Evolutionary conservation across 2,329 filamentous ascomycete species (phyloP).

Genomic region (Penicillium rolfsii): DNA sequence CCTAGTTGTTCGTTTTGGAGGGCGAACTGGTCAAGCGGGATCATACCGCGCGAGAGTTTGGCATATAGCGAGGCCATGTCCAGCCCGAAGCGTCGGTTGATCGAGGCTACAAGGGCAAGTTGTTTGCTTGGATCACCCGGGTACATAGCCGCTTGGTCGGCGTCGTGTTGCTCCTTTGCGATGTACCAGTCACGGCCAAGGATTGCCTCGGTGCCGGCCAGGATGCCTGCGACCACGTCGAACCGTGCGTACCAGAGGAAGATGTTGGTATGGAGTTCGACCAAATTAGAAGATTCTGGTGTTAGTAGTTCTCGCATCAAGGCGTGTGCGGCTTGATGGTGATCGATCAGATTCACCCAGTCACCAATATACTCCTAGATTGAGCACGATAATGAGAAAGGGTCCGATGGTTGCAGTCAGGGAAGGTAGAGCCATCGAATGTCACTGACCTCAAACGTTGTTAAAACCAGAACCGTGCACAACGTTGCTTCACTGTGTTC

Average conservation of each 20-base stretch:
- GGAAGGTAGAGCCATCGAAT: not conserved
- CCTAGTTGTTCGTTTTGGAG: conserved; percentile 62
- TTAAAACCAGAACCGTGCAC: conserved; percentile 85
- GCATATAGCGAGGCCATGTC: conserved; percentile 81
- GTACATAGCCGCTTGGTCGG: conserved; percentile 59
- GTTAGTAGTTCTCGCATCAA: conserved; percentile 79
- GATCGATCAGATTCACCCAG: conserved; percentile 90
- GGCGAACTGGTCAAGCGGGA: conserved; percentile 67
- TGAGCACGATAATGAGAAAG: not conserved
- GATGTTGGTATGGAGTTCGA: conserved; percentile 70
- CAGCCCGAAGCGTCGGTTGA: conserved; percentile 72
- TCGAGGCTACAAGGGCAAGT: conserved; percentile 68
- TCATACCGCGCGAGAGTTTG: conserved; percentile 64
- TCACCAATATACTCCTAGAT: conserved; percentile 90
- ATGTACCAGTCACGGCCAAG: conserved; percentile 80
- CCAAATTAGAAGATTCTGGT: conserved; percentile 72
- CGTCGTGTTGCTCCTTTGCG: conserved; percentile 65
- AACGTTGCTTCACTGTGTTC: conserved; percentile 74
- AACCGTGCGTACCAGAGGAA: conserved; percentile 90
- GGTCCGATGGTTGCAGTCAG: not conserved
- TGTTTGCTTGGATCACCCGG: conserved; percentile 68
- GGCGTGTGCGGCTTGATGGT: conserved; percentile 85
- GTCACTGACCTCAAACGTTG: conserved; percentile 80
- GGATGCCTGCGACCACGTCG: conserved; percentile 80
- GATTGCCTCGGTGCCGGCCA: conserved; percentile 75